phyloP scores from a whole-genome alignment of 2,329 filamentous ascomycete genomes.

The Aspergillus melleus region DNA sequence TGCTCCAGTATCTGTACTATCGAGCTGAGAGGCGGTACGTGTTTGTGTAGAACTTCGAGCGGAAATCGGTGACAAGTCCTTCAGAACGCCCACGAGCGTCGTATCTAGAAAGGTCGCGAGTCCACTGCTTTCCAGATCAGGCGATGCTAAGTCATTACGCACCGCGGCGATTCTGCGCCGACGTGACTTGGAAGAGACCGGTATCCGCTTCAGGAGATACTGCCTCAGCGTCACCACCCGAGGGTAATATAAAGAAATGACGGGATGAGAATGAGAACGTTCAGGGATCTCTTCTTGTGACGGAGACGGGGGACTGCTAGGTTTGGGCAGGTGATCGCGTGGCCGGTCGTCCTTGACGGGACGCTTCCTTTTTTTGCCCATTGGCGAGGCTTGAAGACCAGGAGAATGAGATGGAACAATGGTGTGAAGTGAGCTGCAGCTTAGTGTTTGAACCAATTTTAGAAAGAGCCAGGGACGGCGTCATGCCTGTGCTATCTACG shows the following conservation, averaged over 20 bases:
- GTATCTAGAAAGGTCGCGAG: conserved; percentile 66
- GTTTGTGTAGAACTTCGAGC: conserved; percentile 61
- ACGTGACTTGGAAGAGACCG: conserved; percentile 61
- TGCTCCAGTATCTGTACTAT: conserved; percentile 38
- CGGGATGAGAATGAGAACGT: conserved; percentile 57
- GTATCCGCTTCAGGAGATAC: conserved; percentile 67
- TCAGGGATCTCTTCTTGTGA: conserved; percentile 10
- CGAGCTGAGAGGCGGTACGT: conserved; percentile 43
- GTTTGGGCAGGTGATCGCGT: conserved; percentile 8
- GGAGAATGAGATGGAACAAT: neutral
- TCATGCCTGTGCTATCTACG: neutral
- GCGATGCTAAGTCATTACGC: conserved; percentile 11
- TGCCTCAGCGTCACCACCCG: conserved; percentile 67
- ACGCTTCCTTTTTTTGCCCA: conserved; percentile 43
- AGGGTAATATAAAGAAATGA: conserved; percentile 69
- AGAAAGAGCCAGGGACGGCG: neutral
- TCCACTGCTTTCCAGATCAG: conserved; percentile 5
- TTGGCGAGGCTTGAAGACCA: neutral
- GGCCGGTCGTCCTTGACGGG: conserved; percentile 25
- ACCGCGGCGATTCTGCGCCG: conserved; percentile 46
- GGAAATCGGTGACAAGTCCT: conserved; percentile 31
- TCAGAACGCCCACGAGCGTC: conserved; percentile 62
- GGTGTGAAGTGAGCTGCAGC: neutral
- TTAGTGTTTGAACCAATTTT: neutral
- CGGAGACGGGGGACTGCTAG: neutral